phyloP scores from a whole-genome alignment of 805 yeast genomes.

The Grigorovia jiainica region DNA sequence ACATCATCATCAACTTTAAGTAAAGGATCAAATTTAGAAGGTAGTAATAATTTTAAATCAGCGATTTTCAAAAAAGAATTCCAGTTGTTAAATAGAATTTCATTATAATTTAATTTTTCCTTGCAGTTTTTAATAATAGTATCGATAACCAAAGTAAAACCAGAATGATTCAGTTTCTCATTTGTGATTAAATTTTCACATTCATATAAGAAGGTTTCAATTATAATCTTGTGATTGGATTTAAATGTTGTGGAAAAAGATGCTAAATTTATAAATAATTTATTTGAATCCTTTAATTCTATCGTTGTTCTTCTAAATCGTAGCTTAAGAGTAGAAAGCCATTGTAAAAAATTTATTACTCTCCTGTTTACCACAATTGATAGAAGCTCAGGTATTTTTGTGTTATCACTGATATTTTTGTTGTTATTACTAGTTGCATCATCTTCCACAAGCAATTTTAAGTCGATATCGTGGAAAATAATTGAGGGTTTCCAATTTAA shows the following conservation, averaged over 20 bases:
- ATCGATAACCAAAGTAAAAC: slow-evolving; percentile 11
- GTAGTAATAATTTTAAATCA: slow-evolving; percentile 11
- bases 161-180: slow-evolving; percentile 14
- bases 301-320: slow-evolving; percentile 7
- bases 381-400: neutral
- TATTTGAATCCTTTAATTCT: slow-evolving; percentile 5
- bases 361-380: neutral
- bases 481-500: slow-evolving; percentile 15
- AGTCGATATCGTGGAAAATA: slow-evolving; percentile 11
- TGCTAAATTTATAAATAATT: slow-evolving; percentile 10
- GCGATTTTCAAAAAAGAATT: slow-evolving; percentile 13
- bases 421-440: neutral
- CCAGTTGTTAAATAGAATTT: slow-evolving; percentile 12
- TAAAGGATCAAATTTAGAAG: slow-evolving; percentile 1
- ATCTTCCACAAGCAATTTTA: slow-evolving; percentile 3
- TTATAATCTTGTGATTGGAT: slow-evolving; percentile 8
- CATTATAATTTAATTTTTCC: slow-evolving; percentile 1
- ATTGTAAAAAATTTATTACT: neutral
- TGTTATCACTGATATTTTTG: too few relatives aligned
- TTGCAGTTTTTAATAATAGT: slow-evolving; percentile 3
- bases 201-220: slow-evolving; percentile 17
- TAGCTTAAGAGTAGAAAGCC: neutral
- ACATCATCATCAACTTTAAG: too few relatives aligned
- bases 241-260: slow-evolving; percentile 13
- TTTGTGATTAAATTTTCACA: slow-evolving; percentile 7